Evolutionary conservation across 73 alveolate species (phyloP).

Genomic region (Stentor coeruleus): DNA sequence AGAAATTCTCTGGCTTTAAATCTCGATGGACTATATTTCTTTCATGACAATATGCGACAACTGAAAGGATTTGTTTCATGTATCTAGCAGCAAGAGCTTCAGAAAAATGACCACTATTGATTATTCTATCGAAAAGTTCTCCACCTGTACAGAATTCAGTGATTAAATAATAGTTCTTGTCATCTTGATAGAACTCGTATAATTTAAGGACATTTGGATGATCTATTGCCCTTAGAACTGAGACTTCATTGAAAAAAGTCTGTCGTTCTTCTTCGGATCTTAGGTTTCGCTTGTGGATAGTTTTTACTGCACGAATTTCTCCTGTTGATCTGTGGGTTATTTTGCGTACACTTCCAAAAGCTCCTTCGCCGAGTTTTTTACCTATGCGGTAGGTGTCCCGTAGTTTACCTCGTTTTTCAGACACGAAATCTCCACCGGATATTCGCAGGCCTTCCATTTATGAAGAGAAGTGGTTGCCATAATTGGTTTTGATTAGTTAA

Average conservation of each 20-base stretch:
- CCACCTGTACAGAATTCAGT: not conserved
- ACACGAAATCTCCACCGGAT: too few species aligned
- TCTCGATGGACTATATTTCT: not conserved
- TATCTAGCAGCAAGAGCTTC: not conserved
- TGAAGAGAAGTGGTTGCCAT: too few species aligned
- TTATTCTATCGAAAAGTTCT: not conserved
- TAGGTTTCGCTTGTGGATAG: not conserved
- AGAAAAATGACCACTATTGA: not conserved
- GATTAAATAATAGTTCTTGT: slow-evolving; percentile 69
- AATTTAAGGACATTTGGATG: slow-evolving; percentile 86
- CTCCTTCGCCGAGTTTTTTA: not conserved
- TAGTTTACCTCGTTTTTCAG: too few species aligned
- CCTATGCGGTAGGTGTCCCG: not conserved
- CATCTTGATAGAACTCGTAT: slow-evolving; percentile 78
- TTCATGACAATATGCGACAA: not conserved
- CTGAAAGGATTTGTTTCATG: not conserved
- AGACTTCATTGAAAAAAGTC: not conserved
- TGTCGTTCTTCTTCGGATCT: not conserved
- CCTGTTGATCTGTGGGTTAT: not conserved
- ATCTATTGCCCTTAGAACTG: slow-evolving; percentile 25
- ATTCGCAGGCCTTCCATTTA: too few species aligned
- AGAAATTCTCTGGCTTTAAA: not conserved
- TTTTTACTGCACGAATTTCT: not conserved
- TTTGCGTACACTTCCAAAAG: not conserved
- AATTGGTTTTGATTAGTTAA: too few species aligned